These are phyloP conservation scores for Hymenoscyphus scutula DNA, from an alignment of 2,329 filamentous ascomycete species.

Conservation along the genomic window DNA sequence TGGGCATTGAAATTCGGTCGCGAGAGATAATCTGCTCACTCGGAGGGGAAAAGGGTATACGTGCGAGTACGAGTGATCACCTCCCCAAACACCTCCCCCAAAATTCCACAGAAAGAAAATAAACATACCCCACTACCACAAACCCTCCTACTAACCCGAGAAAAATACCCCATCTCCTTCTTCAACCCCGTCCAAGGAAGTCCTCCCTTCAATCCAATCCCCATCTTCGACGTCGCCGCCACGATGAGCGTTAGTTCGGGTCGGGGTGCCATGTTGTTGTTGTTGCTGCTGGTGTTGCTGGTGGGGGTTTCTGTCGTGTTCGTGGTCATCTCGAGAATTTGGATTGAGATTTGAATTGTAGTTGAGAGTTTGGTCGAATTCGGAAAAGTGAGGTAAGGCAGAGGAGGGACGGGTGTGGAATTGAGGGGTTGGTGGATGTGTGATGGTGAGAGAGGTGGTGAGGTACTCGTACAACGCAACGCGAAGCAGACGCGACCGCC, in stretches of 20 bases:
- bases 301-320: too few species aligned
- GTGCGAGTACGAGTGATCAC: background rate
- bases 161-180: slow-evolving; percentile 94
- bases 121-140: slow-evolving; percentile 6
- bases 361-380: too few species aligned
- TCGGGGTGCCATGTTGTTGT: slow-evolving; percentile 13
- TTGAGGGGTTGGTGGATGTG: background rate
- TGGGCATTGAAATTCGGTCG: too few species aligned
- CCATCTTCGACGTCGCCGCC: slow-evolving; percentile 83
- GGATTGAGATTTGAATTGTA: background rate
- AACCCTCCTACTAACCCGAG: slow-evolving; percentile 63
- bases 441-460: background rate
- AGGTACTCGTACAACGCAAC: background rate
- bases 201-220: slow-evolving; percentile 75
- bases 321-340: background rate
- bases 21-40: too few species aligned
- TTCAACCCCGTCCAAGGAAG: slow-evolving; percentile 89
- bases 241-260: slow-evolving; percentile 82
- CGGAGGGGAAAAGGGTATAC: too few species aligned
- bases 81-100: background rate
- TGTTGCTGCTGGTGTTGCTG: background rate
- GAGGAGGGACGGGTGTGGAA: too few species aligned
- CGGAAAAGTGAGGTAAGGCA: too few species aligned
- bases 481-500: background rate
- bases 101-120: background rate